These are phyloP conservation scores for Fragaria ananassa DNA, from an alignment of 306 rosid species.

Conservation along the genomic window DNA sequence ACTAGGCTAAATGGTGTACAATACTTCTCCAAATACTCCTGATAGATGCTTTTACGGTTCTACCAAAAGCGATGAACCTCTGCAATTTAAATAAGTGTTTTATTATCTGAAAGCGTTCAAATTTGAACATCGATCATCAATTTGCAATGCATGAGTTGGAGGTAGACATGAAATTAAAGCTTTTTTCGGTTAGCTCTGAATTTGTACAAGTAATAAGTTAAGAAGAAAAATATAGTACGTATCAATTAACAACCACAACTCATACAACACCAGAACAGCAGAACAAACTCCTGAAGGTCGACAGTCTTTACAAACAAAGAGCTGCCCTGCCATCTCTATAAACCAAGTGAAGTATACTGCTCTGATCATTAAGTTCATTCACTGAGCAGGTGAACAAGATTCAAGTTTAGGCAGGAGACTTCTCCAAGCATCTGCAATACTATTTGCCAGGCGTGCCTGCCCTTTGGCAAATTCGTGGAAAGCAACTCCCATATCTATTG, in stretches of 20 bases:
- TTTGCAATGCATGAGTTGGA: neutral
- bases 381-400: slow-evolving; percentile 48
- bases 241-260: neutral
- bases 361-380: slow-evolving; percentile 19
- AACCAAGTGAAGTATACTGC: slow-evolving; percentile 5
- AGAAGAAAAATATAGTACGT: slow-evolving; percentile 16
- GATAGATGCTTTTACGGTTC: neutral
- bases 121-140: neutral
- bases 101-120: neutral
- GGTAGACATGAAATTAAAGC: slow-evolving; percentile 12
- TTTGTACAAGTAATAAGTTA: slow-evolving; percentile 45
- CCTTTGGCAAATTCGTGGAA: slow-evolving; percentile 97
- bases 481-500: slow-evolving; percentile 82
- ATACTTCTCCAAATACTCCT: too few species aligned
- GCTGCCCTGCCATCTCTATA: slow-evolving; percentile 28
- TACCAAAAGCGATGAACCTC: neutral
- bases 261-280: slow-evolving; percentile 36
- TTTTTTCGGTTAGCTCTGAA: slow-evolving; percentile 29
- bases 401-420: slow-evolving; percentile 97
- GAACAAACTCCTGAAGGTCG: slow-evolving; percentile 27
- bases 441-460: slow-evolving; percentile 82
- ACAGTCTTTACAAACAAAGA: slow-evolving; percentile 30
- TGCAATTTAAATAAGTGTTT: neutral
- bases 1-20: too few species aligned
- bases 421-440: slow-evolving; percentile 89